Base-by-base conservation (phyloP, 163 green algal species). In the Scenedesmus sp. region DNA sequence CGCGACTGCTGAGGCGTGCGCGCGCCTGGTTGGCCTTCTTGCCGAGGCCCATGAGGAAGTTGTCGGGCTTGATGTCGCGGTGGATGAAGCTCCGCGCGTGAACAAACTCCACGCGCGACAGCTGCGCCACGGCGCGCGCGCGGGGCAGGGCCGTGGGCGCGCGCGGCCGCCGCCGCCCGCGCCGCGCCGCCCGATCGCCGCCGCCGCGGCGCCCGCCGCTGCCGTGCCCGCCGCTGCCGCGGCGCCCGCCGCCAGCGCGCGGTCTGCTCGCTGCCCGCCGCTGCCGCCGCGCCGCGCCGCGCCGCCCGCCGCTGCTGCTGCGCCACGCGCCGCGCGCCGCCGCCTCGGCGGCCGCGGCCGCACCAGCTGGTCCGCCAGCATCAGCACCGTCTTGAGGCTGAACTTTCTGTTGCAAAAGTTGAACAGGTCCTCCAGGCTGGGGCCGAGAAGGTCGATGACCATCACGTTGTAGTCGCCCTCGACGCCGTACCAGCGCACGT, bases 381-480 rank as follows among this genome's bases (percentile, higher is more conserved):
- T 99, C 24, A 99, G 93, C 66, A 98, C 95, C 47, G 95, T 99
- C 87, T 99, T 99, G 22, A 99, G 81, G 29, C 72, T 93, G 81
- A 99, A 98, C 86, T 98, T 98, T 18, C 97, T 88, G 72, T 65
- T 84, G 82, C 82, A 87, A 75, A 98, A 98, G 81, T 98, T 98
- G 90, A 98, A 98, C 24, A 98, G 85, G 83, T 98, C 95, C 76
- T 99, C 97, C 65, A 99, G 79, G 70, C 85, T 95, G 15, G 97
- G 97, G 1, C 97, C 97, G 39, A 99, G 89, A 75, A 99, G 90
- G 81, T 99, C 97, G 33, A 99, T 93, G 28, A 99, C 97, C 96
- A 99, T 99, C 48, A 99, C 95, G 83, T 99, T 99, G 91, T 98
- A 99, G 80, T 99, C 97, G 5, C 97, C 97, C 88, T 99, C 97